phyloP scores from a whole-genome alignment of 306 rosid genomes.

The Bauhinia variegata region DNA sequence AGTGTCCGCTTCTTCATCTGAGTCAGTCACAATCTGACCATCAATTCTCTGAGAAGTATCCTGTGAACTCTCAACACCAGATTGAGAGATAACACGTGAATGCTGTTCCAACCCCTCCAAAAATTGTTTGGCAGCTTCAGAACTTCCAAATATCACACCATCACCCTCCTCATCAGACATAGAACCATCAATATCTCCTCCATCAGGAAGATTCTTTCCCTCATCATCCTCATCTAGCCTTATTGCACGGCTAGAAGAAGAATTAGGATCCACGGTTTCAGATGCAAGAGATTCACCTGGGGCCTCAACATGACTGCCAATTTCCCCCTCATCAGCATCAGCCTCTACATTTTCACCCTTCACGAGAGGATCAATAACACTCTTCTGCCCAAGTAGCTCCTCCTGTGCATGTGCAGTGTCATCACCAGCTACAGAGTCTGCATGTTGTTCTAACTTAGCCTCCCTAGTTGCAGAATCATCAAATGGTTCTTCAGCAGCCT shows the following conservation, averaged over 20 bases:
- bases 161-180: slow-evolving; percentile 63
- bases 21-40: slow-evolving; percentile 87
- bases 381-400: slow-evolving; percentile 16
- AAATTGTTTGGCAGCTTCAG: slow-evolving; percentile 67
- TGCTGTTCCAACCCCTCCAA: slow-evolving; percentile 71
- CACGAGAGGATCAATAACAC: slow-evolving; percentile 37
- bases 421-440: slow-evolving; percentile 12
- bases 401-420: slow-evolving; percentile 24
- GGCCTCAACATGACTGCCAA: slow-evolving; percentile 8
- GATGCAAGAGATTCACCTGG: slow-evolving; percentile 35
- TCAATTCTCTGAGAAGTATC: slow-evolving; percentile 69
- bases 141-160: slow-evolving; percentile 63
- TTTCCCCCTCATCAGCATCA: slow-evolving; percentile 35
- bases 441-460: slow-evolving; percentile 27
- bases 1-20: slow-evolving; percentile 82
- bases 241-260: slow-evolving; percentile 32
- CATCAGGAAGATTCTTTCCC: slow-evolving; percentile 37
- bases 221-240: slow-evolving; percentile 44
- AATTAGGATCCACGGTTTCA: slow-evolving; percentile 33
- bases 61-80: slow-evolving; percentile 56
- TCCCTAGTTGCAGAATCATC: background rate
- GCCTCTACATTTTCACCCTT: slow-evolving; percentile 35
- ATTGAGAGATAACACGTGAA: slow-evolving; percentile 52
- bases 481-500: slow-evolving; percentile 33
- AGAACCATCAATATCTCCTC: slow-evolving; percentile 51